phyloP scores from a whole-genome alignment of 202 grass and related monocot genomes.

The Thinopyrum obtusiflorum region DNA sequence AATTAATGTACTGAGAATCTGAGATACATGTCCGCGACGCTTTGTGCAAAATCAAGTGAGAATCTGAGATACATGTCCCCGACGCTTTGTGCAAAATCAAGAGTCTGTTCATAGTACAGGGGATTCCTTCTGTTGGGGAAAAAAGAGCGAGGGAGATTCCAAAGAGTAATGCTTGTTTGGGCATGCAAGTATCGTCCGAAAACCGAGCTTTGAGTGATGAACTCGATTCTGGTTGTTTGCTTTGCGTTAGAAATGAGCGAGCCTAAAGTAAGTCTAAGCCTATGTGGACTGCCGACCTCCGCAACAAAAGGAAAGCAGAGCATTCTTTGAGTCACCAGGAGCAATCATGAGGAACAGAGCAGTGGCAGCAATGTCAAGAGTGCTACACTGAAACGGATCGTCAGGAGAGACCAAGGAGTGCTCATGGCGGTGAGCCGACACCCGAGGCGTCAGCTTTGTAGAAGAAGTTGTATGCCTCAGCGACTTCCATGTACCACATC shows the following conservation, averaged over 20 bases:
- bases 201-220: not conserved
- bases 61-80: not conserved
- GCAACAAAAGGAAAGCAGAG: too few relatives aligned
- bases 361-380: not conserved
- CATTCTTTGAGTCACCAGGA: not conserved
- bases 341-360: not conserved
- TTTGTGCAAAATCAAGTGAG: not conserved
- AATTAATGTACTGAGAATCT: too few relatives aligned
- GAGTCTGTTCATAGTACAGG: not conserved
- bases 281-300: too few relatives aligned
- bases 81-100: not conserved
- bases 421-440: not conserved
- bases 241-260: not conserved
- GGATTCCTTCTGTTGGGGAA: not conserved
- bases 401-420: not conserved
- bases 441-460: conserved; percentile 14
- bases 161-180: not conserved
- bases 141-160: not conserved
- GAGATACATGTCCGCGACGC: not conserved
- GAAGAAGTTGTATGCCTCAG: conserved; percentile 65
- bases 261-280: too few relatives aligned
- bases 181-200: not conserved
- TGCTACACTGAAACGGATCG: not conserved
- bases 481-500: conserved; percentile 87
- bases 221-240: not conserved